phyloP scores from a whole-genome alignment of 257 asterid genomes.

The Cordia subcordata region DNA sequence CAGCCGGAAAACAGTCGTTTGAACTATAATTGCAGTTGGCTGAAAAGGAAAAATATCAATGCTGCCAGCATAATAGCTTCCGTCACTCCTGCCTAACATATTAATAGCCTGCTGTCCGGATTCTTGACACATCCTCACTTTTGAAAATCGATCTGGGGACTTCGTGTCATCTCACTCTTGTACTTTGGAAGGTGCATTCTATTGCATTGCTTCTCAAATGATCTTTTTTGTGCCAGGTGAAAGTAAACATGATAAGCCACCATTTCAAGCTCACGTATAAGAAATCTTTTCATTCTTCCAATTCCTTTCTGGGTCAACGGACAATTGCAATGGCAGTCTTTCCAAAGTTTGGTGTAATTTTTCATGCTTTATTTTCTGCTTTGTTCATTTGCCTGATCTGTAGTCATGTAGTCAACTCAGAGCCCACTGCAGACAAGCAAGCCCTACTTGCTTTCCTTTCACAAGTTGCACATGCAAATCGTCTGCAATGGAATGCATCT shows the following conservation, averaged over 20 bases:
- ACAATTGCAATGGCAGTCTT: neutral
- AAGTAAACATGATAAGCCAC: neutral
- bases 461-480: conserved; percentile 53
- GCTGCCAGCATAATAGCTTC: neutral
- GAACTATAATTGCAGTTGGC: neutral
- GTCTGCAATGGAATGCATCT: conserved; percentile 65
- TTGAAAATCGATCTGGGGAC: no score
- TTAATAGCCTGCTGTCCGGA: neutral
- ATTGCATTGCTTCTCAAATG: neutral
- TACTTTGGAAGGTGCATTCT: no score
- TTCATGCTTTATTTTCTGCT: neutral
- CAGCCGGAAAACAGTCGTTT: neutral
- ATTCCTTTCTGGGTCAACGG: neutral
- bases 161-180: no score
- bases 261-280: neutral
- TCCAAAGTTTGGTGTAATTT: neutral
- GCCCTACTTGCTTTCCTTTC: conserved; percentile 68
- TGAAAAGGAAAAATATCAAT: neutral
- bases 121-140: no score
- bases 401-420: conserved; percentile 31
- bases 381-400: neutral
- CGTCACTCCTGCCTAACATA: neutral
- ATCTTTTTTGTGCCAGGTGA: neutral
- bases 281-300: neutral
- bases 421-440: conserved; percentile 74